These are phyloP conservation scores for Knufia petricola DNA, from an alignment of 2,329 filamentous ascomycete genomes.

Conservation along the genomic window DNA sequence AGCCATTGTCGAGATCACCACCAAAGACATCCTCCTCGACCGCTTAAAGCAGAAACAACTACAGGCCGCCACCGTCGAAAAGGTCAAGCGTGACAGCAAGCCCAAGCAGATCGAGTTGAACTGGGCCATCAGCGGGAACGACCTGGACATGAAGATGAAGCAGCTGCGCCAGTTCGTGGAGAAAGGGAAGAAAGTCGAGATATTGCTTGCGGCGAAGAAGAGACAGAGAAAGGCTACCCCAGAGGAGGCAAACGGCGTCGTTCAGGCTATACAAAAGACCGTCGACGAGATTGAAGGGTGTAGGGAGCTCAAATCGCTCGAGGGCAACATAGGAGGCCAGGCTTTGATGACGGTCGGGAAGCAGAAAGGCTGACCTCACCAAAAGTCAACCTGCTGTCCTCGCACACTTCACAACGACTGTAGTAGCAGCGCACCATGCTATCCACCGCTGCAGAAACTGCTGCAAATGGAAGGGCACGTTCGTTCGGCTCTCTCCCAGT, in stretches of 20 bases:
- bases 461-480: too few relatives aligned
- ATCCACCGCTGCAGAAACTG: too few relatives aligned
- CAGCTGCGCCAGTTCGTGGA: conserved; percentile 59
- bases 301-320: conserved; percentile 32
- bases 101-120: conserved; percentile 78
- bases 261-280: conserved; percentile 42
- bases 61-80: conserved; percentile 28
- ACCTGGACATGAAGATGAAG: conserved; percentile 62
- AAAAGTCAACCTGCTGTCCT: too few relatives aligned
- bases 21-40: conserved; percentile 45
- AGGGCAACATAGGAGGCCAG: conserved; percentile 32
- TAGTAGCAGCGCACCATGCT: too few relatives aligned
- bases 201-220: conserved; percentile 60
- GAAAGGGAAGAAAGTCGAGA: conserved; percentile 66
- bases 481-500: too few relatives aligned
- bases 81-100: conserved; percentile 27
- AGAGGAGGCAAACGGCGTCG: conserved; percentile 52
- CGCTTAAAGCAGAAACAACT: conserved; percentile 32
- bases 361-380: not conserved
- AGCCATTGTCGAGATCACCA: conserved; percentile 64
- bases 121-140: conserved; percentile 72
- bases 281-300: conserved; percentile 34
- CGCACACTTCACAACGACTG: too few relatives aligned
- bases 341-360: conserved; percentile 17
- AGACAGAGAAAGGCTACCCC: conserved; percentile 49